A percentile compares a stretch with the other conserved stretches of the same genome.
Conservation (phyloP, 2,329 filamentous ascomycete genomes). For the Alternaria solani region DNA sequence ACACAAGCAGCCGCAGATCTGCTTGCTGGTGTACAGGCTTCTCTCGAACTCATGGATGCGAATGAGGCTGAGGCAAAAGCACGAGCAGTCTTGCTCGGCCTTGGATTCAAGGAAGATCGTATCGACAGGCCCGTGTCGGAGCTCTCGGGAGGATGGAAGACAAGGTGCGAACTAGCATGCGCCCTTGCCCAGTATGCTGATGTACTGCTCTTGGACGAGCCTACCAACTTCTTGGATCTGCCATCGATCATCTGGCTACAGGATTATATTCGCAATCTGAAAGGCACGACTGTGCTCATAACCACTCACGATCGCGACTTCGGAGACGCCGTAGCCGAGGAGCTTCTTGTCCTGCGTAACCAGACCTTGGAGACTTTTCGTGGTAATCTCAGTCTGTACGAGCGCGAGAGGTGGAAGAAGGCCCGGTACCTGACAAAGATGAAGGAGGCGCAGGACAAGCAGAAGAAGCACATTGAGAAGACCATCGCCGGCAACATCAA, state of each 20-base stretch:
- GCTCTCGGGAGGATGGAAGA: slow-evolving; percentile 72
- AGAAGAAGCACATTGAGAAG: slow-evolving; percentile 81
- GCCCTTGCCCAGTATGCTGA: slow-evolving; percentile 77
- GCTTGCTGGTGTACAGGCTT: slow-evolving; percentile 72
- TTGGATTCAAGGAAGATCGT: slow-evolving; percentile 73
- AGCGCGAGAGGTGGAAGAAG: slow-evolving; percentile 71
- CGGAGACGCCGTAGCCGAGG: slow-evolving; percentile 75
- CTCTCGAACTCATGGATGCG: slow-evolving; percentile 68
- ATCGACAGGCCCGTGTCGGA: slow-evolving; percentile 68
- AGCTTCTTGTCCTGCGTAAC: slow-evolving; percentile 78
- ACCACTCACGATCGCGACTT: slow-evolving; percentile 89
- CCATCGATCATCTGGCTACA: slow-evolving; percentile 87
- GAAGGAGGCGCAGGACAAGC: slow-evolving; percentile 82
- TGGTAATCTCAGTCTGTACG: slow-evolving; percentile 76
- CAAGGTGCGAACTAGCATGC: slow-evolving; percentile 54
- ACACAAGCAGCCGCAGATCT: slow-evolving; percentile 74
- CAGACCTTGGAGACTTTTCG: slow-evolving; percentile 76
- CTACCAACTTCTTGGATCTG: slow-evolving; percentile 86
- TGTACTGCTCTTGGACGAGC: slow-evolving; percentile 83
- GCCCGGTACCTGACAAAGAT: slow-evolving; percentile 74
- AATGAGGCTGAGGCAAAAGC: slow-evolving; percentile 72
- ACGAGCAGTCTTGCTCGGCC: slow-evolving; percentile 66
- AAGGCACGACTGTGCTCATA: slow-evolving; percentile 72
- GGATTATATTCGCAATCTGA: slow-evolving; percentile 68
- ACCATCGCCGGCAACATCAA: slow-evolving; percentile 78